Evolutionary conservation across 768 basidiomycete species (phyloP), one percentile per base, ranked within the genome.

Genomic region (Leccinum arenicola): DNA sequence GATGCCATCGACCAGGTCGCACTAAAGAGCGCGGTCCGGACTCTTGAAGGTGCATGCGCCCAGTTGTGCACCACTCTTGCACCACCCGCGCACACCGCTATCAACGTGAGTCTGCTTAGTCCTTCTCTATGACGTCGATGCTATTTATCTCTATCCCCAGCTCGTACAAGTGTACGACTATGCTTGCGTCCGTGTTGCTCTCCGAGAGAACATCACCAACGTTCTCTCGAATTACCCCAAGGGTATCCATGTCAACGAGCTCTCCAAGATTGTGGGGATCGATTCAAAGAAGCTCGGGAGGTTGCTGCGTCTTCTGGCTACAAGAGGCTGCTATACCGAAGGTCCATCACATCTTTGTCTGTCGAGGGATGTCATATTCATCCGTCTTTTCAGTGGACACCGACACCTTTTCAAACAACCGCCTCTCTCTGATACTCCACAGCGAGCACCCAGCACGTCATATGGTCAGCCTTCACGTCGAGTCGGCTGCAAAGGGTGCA

Each of bases 41-140:
- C 59, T 2, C 62, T 76, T 19, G 74, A 76, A 58, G 76, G 75
- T 43, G 75, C 75, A 50, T 75, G 74, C 59, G 65, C 66, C 15
- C 76, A 74, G 58, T 45, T 77, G 35, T 74, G 74, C 58, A 52
- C 69, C 9, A 72, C 73, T 19, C 65, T 76, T 12, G 73, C 74
- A 12, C 74, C 66, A 0, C 76, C 75, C n/a, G 54, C 63, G 6
- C 75, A 76, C 52, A 69, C 66, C 3, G 66, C 68, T 2, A 58
- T 69, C 45, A 76, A 75, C 33, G 76, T 77, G 54, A 43, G 71
- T n/a, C 10, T 27, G 1, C 6, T 11, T 31, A 4, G 5, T 23
- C 3, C 25, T 49, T 19, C 49, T 27, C 0, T n/a, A 35, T 38
- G 3, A 23, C 6, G 23, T 14, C 4, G 19, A 40, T n/a, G 0